phyloP scores from a whole-genome alignment of 805 yeast species.

The Candida schatavii region DNA sequence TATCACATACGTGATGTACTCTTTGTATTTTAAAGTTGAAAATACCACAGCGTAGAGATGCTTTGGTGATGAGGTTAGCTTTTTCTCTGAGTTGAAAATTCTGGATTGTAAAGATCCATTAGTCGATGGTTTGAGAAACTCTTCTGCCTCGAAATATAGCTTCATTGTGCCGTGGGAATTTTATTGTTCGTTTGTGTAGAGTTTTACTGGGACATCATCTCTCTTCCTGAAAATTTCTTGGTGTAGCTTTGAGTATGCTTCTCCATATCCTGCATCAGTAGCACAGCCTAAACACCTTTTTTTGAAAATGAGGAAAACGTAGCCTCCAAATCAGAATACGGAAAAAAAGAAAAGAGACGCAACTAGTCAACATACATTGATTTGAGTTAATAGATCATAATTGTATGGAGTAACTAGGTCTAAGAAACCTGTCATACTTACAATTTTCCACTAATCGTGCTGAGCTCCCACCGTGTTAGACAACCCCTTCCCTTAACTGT shows the following conservation, averaged over 20 bases:
- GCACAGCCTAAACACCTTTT: background rate
- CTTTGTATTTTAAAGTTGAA: slow-evolving; percentile 71
- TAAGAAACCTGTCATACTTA: too few relatives aligned
- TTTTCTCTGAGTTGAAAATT: slow-evolving; percentile 26
- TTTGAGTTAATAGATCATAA: too few relatives aligned
- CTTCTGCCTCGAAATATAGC: slow-evolving; percentile 43
- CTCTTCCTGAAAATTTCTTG: too few relatives aligned
- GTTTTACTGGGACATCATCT: too few relatives aligned
- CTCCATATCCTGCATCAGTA: background rate
- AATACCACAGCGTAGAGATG: slow-evolving; percentile 82
- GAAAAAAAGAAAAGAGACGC: background rate
- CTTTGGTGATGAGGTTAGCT: slow-evolving; percentile 57
- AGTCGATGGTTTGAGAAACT: slow-evolving; percentile 27
- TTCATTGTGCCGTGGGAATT: too few relatives aligned
- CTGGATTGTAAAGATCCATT: slow-evolving; percentile 35
- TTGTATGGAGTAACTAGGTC: too few relatives aligned
- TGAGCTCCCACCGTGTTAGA: too few relatives aligned
- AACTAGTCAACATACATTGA: background rate
- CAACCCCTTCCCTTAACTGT: too few relatives aligned
- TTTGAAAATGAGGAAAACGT: background rate
- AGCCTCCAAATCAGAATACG: background rate
- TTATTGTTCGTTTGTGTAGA: too few relatives aligned
- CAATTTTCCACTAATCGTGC: too few relatives aligned
- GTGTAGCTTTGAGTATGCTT: too few relatives aligned
- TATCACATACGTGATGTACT: slow-evolving; percentile 60